Percentiles rank a stretch among this genome's conserved stretches.
Evolutionary conservation across 2,329 filamentous ascomycete species (phyloP).

Genomic region (Trichoderma atrobrunneum): DNA sequence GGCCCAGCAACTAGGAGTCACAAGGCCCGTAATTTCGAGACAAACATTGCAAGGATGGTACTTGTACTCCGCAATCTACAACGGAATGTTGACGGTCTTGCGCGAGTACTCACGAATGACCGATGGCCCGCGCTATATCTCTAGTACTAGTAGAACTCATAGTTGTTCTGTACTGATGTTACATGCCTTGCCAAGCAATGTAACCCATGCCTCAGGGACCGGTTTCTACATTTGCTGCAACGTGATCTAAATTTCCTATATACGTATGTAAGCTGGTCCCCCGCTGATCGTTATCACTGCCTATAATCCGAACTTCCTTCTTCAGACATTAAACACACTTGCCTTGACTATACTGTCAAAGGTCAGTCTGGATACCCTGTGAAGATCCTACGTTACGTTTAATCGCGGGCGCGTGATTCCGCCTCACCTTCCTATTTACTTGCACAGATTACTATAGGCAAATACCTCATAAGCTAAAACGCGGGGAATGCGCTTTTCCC

Average conservation of each 20-base stretch:
- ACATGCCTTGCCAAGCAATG: conserved; percentile 13
- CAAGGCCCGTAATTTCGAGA: not conserved
- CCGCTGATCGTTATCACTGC: not conserved
- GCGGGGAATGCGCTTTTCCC: not conserved
- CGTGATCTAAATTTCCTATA: not conserved
- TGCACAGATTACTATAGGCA: not conserved
- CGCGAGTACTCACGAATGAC: not conserved
- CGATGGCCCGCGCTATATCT: not conserved
- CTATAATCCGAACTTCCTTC: not conserved
- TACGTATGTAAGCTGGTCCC: not conserved
- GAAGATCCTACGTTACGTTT: conserved; percentile 21
- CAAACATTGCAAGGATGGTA: not conserved
- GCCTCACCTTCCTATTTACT: not conserved
- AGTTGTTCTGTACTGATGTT: not conserved
- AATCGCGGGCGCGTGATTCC: not conserved
- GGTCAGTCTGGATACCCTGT: not conserved
- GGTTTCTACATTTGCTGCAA: not conserved
- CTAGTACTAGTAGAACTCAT: not conserved
- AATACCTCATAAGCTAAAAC: not conserved
- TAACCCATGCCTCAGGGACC: not conserved
- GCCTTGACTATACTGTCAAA: not conserved
- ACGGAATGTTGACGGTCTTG: not conserved
- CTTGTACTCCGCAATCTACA: not conserved
- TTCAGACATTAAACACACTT: not conserved
- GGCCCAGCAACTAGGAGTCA: not conserved